Evolutionary conservation across 371 early-diverging fungal genomes (phyloP).

Genomic region (Mucor racemosus): DNA sequence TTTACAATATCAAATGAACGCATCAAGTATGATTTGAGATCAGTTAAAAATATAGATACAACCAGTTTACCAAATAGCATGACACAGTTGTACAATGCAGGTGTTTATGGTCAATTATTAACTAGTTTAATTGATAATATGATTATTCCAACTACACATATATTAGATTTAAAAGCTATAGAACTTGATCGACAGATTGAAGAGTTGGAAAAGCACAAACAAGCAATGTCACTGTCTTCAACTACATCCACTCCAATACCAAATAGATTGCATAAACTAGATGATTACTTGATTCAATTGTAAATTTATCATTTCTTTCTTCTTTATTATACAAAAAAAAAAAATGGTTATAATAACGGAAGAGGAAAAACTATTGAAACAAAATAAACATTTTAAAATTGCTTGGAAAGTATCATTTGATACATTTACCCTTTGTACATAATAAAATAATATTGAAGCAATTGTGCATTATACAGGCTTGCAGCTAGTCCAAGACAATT

Average conservation of each 20-base stretch:
- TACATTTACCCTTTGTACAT: background rate
- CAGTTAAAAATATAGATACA: background rate
- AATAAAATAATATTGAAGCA: background rate
- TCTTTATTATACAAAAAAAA: background rate
- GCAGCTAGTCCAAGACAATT: conserved; percentile 6
- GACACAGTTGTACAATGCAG: conserved; percentile 59
- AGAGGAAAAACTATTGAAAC: background rate
- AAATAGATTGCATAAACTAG: background rate
- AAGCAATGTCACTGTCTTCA: background rate
- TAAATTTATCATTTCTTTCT: background rate
- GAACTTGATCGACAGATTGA: conserved; percentile 33
- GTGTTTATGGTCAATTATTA: conserved; percentile 61
- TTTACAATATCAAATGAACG: conserved; percentile 21
- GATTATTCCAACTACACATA: conserved; percentile 57
- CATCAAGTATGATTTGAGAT: conserved; percentile 16
- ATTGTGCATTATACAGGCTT: background rate
- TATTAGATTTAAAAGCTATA: conserved; percentile 31
- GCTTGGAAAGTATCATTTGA: conserved; percentile 17
- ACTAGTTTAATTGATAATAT: conserved; percentile 60
- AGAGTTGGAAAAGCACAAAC: conserved; percentile 6
- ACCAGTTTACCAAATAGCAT: conserved; percentile 34
- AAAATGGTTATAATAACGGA: background rate
- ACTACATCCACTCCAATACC: background rate
- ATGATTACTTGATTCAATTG: conserved; percentile 6
- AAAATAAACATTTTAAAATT: conserved; percentile 4